Evolutionary conservation across 2,329 filamentous ascomycete species (phyloP), one percentile per base, ranked within the genome.

Genomic region (Colletotrichum sp.): DNA sequence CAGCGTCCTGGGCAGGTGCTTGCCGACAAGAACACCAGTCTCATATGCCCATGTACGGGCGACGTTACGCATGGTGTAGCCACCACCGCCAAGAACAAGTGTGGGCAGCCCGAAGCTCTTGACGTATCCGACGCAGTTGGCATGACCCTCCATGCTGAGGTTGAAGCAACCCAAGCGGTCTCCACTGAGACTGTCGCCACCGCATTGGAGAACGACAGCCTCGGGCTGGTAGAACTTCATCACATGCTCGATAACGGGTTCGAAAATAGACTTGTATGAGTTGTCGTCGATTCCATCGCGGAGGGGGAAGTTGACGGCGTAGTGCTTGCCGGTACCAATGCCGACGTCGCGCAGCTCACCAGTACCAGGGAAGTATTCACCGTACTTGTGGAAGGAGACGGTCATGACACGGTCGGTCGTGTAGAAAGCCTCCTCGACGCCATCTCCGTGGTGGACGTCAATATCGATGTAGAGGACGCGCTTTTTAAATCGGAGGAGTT

Each of bases 381-480:
- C 96, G 83, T 98, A 98, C 82, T 98, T 98, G 87, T 99, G 95
- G 84, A 97, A 98, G 1, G 94, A 97, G 21, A 97, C 92, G 0
- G 95, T 98, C 89, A 98, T 96, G 77, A 98, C 95, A 76, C 95
- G 93, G 79, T 98, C 95, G 58, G 95, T 97, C 15, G 95, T 96
- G 83, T 96, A 97, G 81, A 98, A 98, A 4, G 95, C 95, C 82
- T 98, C 94, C 81, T 98, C 95, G 21, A 98, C 95, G 76, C 95
- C 95, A 80, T 98, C 95, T 69, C 95, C 95, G 79, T 98, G 95
- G 83, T 98, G 95, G 18, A 98, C 95, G 81, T 98, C 95, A 75
- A 98, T 98, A 80, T 98, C 95, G 83, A 99, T 95, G 86, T 99
- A 99, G 63, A 99, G 91, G n/a, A 99, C 96, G 70, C 97, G 94